Conservation (phyloP, 2,329 filamentous ascomycete species). For the Davidsoniella eucalypti region DNA sequence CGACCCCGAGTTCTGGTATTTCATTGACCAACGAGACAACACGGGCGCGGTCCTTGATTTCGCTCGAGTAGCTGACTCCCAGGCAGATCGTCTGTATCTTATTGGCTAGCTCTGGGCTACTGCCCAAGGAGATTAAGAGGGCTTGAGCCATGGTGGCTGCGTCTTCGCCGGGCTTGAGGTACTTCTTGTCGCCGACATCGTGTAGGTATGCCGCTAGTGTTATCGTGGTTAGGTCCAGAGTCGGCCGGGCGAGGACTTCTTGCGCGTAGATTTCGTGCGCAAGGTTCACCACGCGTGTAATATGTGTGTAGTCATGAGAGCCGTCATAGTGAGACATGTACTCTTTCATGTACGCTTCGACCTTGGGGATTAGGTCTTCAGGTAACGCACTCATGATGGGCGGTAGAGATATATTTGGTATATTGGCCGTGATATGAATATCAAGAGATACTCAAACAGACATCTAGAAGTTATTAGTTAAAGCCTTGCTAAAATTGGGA, state of each 20-base stretch:
- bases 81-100: constrained; percentile 57
- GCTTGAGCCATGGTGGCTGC: constrained; percentile 36
- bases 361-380: constrained; percentile 33
- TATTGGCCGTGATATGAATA: neutral
- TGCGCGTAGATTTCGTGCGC: constrained; percentile 45
- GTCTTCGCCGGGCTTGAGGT: constrained; percentile 42
- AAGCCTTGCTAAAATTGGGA: neutral
- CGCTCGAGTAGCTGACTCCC: constrained; percentile 62
- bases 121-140: constrained; percentile 40
- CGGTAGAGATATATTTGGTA: neutral
- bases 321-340: constrained; percentile 70
- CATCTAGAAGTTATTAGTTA: neutral
- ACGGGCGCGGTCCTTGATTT: constrained; percentile 45
- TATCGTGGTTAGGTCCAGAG: constrained; percentile 27
- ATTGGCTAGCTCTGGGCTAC: constrained; percentile 38
- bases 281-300: constrained; percentile 61
- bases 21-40: constrained; percentile 44
- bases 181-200: constrained; percentile 80
- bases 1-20: constrained; percentile 40
- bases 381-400: neutral
- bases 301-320: constrained; percentile 78
- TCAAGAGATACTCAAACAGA: neutral
- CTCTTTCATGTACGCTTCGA: constrained; percentile 45
- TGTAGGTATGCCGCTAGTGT: constrained; percentile 63
- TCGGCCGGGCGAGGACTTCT: constrained; percentile 21